Evolutionary conservation across 495 filamentous ascomycete species (phyloP).

Genomic region (Daldinia caldariorum): DNA sequence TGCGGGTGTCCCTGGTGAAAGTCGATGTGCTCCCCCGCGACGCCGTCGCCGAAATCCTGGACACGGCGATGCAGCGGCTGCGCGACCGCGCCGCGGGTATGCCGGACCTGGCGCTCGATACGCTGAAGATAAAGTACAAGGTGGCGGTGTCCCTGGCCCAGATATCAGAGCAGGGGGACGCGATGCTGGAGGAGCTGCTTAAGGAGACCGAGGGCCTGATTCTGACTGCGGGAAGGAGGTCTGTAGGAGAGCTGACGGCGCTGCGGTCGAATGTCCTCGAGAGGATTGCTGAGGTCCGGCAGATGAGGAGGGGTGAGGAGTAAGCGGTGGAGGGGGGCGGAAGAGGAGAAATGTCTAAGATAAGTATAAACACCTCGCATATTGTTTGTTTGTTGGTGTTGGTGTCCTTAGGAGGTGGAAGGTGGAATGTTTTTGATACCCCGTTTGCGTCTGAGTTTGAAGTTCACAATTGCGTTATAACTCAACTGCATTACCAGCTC

Average conservation of each 20-base stretch:
- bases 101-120: background rate
- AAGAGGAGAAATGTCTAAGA: background rate
- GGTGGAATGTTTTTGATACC: background rate
- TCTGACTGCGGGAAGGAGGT: background rate
- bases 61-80: background rate
- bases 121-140: constrained; percentile 15
- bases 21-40: background rate
- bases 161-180: background rate
- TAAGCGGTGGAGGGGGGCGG: background rate
- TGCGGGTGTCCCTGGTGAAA: constrained; percentile 4
- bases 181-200: background rate
- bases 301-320: background rate
- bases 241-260: background rate
- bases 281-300: constrained; percentile 3
- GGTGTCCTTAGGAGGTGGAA: background rate
- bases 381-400: too few relatives aligned
- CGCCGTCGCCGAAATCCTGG: background rate
- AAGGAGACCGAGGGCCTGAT: background rate
- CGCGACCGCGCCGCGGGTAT: background rate
- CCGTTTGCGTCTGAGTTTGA: background rate
- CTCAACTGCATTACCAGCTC: background rate
- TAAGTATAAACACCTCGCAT: background rate
- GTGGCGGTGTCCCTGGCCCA: background rate
- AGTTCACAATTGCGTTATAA: background rate
- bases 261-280: constrained; percentile 2